These are phyloP conservation scores for Tolypocladium nubicola DNA, from an alignment of 2,329 filamentous ascomycete species.

Conservation along the genomic window DNA sequence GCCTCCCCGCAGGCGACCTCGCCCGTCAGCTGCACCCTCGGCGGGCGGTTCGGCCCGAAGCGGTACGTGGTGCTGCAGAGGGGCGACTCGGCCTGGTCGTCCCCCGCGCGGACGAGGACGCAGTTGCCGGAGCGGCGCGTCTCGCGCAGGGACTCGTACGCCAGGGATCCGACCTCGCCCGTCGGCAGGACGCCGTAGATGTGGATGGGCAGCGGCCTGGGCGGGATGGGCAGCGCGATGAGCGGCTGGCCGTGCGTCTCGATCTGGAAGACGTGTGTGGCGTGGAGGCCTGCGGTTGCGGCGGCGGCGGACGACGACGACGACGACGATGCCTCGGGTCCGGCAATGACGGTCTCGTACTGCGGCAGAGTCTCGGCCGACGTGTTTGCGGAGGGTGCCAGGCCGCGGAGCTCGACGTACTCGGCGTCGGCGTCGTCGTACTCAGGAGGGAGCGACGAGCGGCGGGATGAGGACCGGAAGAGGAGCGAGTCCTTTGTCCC, in stretches of 20 bases:
- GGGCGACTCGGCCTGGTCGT: constrained; percentile 19
- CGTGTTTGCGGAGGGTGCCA: constrained; percentile 13
- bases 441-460: constrained; percentile 16
- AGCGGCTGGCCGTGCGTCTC: constrained; percentile 32
- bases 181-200: constrained; percentile 29
- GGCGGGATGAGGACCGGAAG: constrained; percentile 1
- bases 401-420: constrained; percentile 11
- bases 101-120: constrained; percentile 33
- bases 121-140: constrained; percentile 35
- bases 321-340: constrained; percentile 1
- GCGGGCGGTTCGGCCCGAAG: constrained; percentile 43
- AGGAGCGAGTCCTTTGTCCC: neutral
- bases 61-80: constrained; percentile 45
- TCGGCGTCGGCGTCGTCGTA: constrained; percentile 15
- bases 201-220: constrained; percentile 27
- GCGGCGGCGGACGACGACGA: constrained; percentile 2
- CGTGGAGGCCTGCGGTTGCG: constrained; percentile 21
- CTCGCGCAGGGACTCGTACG: constrained; percentile 41
- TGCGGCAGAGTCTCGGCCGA: constrained; percentile 16
- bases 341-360: constrained; percentile 9
- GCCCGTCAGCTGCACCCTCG: constrained; percentile 26
- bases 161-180: constrained; percentile 26
- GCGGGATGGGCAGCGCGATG: constrained; percentile 29
- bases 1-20: constrained; percentile 11
- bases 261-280: constrained; percentile 37